Percentiles rank a stretch among this genome's conserved stretches.
phyloP scores from a whole-genome alignment of 306 rosid species.

The Corylus heterophylla region DNA sequence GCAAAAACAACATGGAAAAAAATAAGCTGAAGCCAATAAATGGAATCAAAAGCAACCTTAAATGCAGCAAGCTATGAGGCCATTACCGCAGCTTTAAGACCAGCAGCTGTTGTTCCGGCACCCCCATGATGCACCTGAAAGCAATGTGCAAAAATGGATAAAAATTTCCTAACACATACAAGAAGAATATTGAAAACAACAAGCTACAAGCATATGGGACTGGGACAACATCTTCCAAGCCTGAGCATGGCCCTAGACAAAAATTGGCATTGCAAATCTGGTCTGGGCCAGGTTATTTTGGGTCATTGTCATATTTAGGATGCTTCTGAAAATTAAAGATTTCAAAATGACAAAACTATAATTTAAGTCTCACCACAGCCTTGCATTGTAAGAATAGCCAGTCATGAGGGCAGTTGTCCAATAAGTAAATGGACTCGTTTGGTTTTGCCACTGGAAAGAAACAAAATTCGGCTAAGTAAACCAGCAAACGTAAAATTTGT shows the following conservation, averaged over 20 bases:
- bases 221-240: slow-evolving; percentile 16
- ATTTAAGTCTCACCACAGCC: slow-evolving; percentile 84
- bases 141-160: slow-evolving; percentile 7
- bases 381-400: slow-evolving; percentile 99
- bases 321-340: slow-evolving; percentile 11
- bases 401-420: slow-evolving; percentile 95
- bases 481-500: neutral
- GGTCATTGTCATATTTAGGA: slow-evolving; percentile 18
- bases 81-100: slow-evolving; percentile 93
- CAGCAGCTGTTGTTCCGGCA: slow-evolving; percentile 99
- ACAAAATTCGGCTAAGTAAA: slow-evolving; percentile 26
- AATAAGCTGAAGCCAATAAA: slow-evolving; percentile 7
- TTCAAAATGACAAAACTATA: slow-evolving; percentile 14
- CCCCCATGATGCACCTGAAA: slow-evolving; percentile 98
- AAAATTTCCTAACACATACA: neutral
- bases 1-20: slow-evolving; percentile 13
- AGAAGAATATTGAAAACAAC: neutral
- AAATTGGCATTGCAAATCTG: neutral
- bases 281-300: neutral
- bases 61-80: slow-evolving; percentile 17
- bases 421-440: slow-evolving; percentile 68
- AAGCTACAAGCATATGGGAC: neutral
- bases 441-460: slow-evolving; percentile 87
- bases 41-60: slow-evolving; percentile 14
- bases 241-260: neutral